Percentiles rank a stretch among this genome's conserved stretches.
These are phyloP conservation scores for Chaetomium fimeti DNA, from an alignment of 495 filamentous ascomycete genomes.

Conservation along the genomic window DNA sequence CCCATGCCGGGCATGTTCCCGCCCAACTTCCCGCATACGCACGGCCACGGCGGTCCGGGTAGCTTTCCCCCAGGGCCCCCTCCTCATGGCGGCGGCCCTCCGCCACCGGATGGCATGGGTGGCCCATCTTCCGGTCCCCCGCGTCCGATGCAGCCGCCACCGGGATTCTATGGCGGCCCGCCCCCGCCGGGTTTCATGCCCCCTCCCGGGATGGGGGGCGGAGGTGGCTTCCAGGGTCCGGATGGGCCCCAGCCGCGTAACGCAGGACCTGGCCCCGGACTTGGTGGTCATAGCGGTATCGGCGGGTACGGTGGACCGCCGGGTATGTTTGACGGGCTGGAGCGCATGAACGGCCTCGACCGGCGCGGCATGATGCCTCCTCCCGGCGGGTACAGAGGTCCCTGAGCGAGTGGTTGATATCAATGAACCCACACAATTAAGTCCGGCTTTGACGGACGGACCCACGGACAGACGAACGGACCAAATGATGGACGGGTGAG, in stretches of 20 bases:
- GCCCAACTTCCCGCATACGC: constrained; percentile 47
- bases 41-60: constrained; percentile 18
- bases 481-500: not conserved
- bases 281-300: constrained; percentile 5
- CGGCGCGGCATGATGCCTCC: constrained; percentile 26
- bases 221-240: constrained; percentile 43
- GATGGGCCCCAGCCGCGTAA: constrained; percentile 34
- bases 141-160: constrained; percentile 47
- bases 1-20: constrained; percentile 49
- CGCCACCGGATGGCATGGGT: constrained; percentile 44
- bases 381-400: constrained; percentile 11
- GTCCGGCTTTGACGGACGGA: not conserved
- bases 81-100: constrained; percentile 28
- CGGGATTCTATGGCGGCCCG: constrained; percentile 49
- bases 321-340: constrained; percentile 19
- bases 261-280: constrained; percentile 12
- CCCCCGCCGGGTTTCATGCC: constrained; percentile 47
- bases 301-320: constrained; percentile 16
- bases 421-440: not conserved
- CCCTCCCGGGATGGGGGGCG: constrained; percentile 46
- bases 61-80: constrained; percentile 29
- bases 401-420: not conserved
- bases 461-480: not conserved
- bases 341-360: constrained; percentile 18
- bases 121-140: constrained; percentile 39